Percentiles rank a stretch among this genome's conserved stretches.
Conservation (phyloP, 2,329 filamentous ascomycete species). For the Pseudofabraea citricarpa region DNA sequence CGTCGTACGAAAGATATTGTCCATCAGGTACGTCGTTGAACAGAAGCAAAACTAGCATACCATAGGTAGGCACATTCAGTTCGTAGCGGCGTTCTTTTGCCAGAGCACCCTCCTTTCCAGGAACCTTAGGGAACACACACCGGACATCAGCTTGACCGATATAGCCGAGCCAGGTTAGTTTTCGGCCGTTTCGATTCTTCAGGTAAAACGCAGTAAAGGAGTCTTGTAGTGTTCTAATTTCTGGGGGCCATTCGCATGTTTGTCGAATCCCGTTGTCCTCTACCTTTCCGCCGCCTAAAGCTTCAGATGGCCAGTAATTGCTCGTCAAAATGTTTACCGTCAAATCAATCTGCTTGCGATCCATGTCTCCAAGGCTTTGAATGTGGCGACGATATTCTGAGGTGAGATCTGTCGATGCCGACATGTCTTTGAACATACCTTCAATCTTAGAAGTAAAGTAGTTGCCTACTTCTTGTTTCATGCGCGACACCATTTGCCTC, state of each 20-base stretch:
- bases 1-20: conserved; percentile 56
- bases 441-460: conserved; percentile 91
- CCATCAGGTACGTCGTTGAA: conserved; percentile 72
- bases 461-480: conserved; percentile 96
- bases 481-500: conserved; percentile 90
- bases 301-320: conserved; percentile 92
- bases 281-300: conserved; percentile 59
- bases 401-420: conserved; percentile 78
- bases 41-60: conserved; percentile 81
- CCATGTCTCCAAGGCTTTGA: conserved; percentile 42
- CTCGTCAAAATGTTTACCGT: conserved; percentile 82
- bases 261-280: conserved; percentile 39
- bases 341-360: conserved; percentile 68
- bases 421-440: conserved; percentile 97
- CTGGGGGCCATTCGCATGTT: conserved; percentile 68
- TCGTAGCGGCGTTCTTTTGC: conserved; percentile 74
- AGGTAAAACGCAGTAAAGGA: conserved; percentile 89
- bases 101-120: conserved; percentile 62
- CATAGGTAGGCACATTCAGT: conserved; percentile 86
- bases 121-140: conserved; percentile 68
- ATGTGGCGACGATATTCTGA: conserved; percentile 69
- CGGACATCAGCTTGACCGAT: conserved; percentile 81
- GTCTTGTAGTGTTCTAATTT: conserved; percentile 70
- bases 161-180: conserved; percentile 74
- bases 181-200: conserved; percentile 79